phyloP scores from a whole-genome alignment of 352 stramenopile genomes.

The Elongisporangium senticosum region DNA sequence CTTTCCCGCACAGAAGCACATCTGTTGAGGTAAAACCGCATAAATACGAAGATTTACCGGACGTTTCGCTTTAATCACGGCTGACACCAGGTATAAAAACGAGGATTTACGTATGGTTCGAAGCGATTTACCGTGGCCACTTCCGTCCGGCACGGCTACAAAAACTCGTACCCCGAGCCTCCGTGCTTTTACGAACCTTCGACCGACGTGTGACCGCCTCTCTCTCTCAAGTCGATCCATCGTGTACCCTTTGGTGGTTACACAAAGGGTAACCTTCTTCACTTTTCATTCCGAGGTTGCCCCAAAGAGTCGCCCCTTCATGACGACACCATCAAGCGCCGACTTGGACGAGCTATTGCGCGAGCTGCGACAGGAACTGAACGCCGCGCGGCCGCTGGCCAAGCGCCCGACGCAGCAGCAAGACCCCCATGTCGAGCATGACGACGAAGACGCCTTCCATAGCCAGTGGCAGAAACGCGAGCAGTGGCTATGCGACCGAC shows the following conservation, averaged over 20 bases:
- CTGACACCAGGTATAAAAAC: background rate
- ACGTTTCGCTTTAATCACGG: background rate
- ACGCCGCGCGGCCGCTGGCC: background rate
- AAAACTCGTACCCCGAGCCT: background rate
- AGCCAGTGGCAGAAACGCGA: conserved; percentile 12
- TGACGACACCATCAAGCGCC: background rate
- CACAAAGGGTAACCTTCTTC: background rate
- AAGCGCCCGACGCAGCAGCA: background rate
- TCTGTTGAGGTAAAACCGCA: background rate
- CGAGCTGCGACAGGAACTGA: background rate
- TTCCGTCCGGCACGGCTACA: background rate
- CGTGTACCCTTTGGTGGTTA: background rate
- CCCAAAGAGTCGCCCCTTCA: background rate
- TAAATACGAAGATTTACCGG: background rate
- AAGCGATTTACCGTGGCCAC: background rate
- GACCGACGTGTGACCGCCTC: background rate
- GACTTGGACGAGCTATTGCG: background rate
- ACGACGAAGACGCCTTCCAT: background rate
- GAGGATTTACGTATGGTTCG: background rate
- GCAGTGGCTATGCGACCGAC: conserved; percentile 21
- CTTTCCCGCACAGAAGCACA: background rate
- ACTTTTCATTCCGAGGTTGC: background rate
- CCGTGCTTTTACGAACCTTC: background rate
- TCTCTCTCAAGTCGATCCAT: background rate
- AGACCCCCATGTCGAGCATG: background rate